Base-by-base conservation (phyloP, 768 basidiomycete species). In the Nevesoporus exiguus region DNA sequence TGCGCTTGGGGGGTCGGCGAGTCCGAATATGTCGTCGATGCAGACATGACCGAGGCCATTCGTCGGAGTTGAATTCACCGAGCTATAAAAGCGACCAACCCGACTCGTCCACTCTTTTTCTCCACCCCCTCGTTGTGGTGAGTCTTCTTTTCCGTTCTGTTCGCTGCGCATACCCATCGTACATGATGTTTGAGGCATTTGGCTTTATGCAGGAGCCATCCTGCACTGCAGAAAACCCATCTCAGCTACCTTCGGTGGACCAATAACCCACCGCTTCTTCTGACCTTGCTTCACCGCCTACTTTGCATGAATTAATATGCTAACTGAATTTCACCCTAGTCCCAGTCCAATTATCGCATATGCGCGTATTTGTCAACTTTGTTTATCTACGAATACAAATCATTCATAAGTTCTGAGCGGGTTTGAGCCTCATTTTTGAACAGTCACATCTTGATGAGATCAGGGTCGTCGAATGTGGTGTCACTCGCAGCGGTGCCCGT, bases 121-220 rank as follows among this genome's bases (percentile, higher is more conserved):
- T 25, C 19, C 13, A 15, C 25, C 22, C 39, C 30, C 14, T 29
- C 50, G 41, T 56, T 51, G 44, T 45, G 55, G 71, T 77, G 57
- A 68, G 55, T 56, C 41, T 41, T 7, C 27, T 11, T 13, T 15
- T 30, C 47, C 36, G 79, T 55, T 30, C 47, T 33, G 79, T 55
- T 8, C 30, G 39, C 34, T 14, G 3, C 49, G 22, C 54, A 80
- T 82, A 81, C 22, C 0, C 31, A n/a, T 54, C 27, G 9, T 47
- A 50, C 58, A 82, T 85, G 88, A 90, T 90, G 87, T 84, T 88
- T 88, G 88, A 90, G 88, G 88, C 88, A 90, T 89, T 89, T 90
- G 87, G 88, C 88, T 89, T 89, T 88, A 90, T 61, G 86, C 82
- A 75, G 80, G 77, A 57, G 57, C 21, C 24, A 64, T 72, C 81